Evolutionary conservation across 2,329 filamentous ascomycete species (phyloP).

Genomic region (Ophiostoma piceae): DNA sequence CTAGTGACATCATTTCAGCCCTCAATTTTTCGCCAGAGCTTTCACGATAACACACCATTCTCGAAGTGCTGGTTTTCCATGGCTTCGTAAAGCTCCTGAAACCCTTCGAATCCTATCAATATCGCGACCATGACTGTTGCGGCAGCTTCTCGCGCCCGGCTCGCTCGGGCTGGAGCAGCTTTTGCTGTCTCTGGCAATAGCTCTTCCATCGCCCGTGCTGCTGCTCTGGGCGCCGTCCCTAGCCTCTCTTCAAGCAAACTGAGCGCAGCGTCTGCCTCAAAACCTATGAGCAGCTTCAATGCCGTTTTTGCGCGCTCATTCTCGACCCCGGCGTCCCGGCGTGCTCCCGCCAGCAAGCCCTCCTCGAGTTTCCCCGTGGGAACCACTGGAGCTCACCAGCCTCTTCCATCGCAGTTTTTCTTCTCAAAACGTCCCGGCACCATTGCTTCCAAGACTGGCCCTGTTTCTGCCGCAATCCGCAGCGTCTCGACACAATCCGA

Average conservation of each 20-base stretch:
- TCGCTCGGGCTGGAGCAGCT: conserved; percentile 17
- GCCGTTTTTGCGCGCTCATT: conserved; percentile 14
- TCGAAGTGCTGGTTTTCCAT: background rate
- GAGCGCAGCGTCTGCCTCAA: background rate
- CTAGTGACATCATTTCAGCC: conserved; percentile 19
- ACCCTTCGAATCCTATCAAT: background rate
- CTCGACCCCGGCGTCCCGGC: conserved; percentile 11
- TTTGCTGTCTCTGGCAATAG: background rate
- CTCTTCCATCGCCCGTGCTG: background rate
- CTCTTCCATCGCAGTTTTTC: conserved; percentile 17
- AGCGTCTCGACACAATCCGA: conserved; percentile 22
- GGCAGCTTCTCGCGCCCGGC: conserved; percentile 15
- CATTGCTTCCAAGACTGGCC: background rate
- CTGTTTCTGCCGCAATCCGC: conserved; percentile 11
- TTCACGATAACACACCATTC: background rate
- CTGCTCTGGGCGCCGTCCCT: background rate
- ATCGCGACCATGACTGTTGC: conserved; percentile 20
- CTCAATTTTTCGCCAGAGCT: background rate
- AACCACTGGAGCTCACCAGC: background rate
- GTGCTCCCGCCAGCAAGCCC: background rate
- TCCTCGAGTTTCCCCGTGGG: background rate
- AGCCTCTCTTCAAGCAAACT: background rate
- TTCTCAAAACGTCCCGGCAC: conserved; percentile 15
- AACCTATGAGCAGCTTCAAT: background rate
- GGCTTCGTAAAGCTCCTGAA: background rate